Conservation (phyloP, 108 stramenopile species). For the Nannochloropsis gaditana region DNA sequence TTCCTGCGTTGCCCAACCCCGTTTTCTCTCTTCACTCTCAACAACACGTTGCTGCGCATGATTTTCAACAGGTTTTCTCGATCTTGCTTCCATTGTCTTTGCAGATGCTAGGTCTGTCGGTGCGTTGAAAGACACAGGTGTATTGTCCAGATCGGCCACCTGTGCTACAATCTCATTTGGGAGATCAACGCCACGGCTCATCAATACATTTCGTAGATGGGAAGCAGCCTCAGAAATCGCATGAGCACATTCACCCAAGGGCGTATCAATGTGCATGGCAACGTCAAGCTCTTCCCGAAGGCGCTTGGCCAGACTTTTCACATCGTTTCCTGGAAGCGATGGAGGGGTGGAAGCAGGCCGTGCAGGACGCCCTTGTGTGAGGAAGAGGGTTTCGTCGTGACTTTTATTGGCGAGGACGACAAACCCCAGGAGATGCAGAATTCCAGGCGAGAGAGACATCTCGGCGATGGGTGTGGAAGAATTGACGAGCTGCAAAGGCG, state of each 20-base stretch:
- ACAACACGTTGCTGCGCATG: neutral
- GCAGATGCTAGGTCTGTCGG: neutral
- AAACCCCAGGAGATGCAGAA: neutral
- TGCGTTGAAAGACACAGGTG: too few relatives aligned
- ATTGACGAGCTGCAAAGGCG: neutral
- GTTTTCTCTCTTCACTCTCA: neutral
- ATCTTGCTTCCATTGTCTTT: neutral
- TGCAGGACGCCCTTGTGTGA: neutral
- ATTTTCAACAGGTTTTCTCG: neutral
- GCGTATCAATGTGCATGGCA: neutral
- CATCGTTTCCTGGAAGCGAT: neutral
- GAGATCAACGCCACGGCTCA: neutral
- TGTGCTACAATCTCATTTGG: too few relatives aligned
- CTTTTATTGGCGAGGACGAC: neutral
- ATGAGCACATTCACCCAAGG: neutral
- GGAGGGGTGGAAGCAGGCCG: neutral
- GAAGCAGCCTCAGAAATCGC: neutral
- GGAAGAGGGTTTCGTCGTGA: slow-evolving; percentile 19
- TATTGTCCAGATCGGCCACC: too few relatives aligned
- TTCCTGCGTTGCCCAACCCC: neutral
- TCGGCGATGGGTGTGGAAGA: neutral
- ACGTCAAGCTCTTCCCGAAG: neutral
- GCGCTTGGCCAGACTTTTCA: neutral
- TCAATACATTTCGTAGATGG: neutral
- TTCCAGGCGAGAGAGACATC: neutral